These are phyloP conservation scores for Rhizopogon rudus DNA, from an alignment of 768 basidiomycete genomes.

Conservation along the genomic window DNA sequence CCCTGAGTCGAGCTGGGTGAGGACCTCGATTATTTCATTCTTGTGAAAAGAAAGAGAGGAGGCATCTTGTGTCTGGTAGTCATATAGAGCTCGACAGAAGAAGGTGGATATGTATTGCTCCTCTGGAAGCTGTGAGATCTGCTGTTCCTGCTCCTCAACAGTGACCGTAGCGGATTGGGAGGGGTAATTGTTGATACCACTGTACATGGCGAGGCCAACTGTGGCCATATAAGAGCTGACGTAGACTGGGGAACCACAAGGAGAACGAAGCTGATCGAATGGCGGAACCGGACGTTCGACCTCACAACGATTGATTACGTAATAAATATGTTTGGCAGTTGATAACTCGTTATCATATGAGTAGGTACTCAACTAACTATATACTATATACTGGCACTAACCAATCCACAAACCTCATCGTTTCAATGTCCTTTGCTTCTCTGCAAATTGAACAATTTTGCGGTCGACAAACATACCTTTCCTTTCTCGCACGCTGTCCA, in stretches of 20 bases:
- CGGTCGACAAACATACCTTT: conserved; percentile 96
- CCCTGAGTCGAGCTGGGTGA: conserved; percentile 85
- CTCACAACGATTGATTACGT: conserved; percentile 17
- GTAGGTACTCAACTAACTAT: no score
- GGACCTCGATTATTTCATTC: conserved; percentile 91
- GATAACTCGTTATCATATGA: neutral
- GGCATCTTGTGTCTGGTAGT: conserved; percentile 82
- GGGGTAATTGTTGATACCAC: conserved; percentile 11
- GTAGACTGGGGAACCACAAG: neutral
- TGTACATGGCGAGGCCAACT: conserved; percentile 18
- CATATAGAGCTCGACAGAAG: conserved; percentile 90
- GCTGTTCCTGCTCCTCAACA: conserved; percentile 17
- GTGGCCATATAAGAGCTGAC: conserved; percentile 18
- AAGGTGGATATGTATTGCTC: conserved; percentile 63
- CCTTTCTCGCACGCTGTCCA: conserved; percentile 85
- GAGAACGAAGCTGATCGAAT: conserved; percentile 8
- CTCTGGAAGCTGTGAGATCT: conserved; percentile 29
- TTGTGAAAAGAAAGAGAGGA: conserved; percentile 85
- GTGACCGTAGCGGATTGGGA: conserved; percentile 10
- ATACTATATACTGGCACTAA: no score
- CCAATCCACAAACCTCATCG: conserved; percentile 28
- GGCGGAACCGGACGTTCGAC: neutral
- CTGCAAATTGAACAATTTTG: conserved; percentile 93
- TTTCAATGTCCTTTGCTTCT: conserved; percentile 91
- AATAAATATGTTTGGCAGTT: conserved; percentile 8